Evolutionary conservation across 495 filamentous ascomycete genomes (phyloP), one percentile per base, ranked within the genome.

Genomic region (Tirmania nivea): DNA sequence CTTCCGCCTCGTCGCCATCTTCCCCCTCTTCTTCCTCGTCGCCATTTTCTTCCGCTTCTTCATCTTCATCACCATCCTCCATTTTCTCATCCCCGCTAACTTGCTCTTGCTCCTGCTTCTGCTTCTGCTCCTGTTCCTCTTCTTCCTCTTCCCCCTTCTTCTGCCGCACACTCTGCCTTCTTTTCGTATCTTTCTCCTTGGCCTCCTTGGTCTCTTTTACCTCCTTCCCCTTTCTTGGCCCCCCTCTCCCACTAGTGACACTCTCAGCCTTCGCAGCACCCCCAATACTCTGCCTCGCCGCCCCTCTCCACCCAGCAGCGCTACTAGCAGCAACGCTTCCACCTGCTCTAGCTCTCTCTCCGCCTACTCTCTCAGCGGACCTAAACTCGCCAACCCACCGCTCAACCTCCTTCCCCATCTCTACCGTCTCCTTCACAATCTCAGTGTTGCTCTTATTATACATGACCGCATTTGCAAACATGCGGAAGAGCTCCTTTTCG

Each of bases 401-500:
- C 25, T 67, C 62, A 17, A 75, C 71, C 35, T 65, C 57, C 52
- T 64, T 53, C 10, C 58, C 62, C 62, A 65, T 65, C 48, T 59
- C 51, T 31, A 61, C 39, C 16, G 62, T 65, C 52, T 65, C 62
- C 14, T 58, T 61, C 34, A 57, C 62, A 25, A 65, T 65, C 48
- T 65, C 62, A 12, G 59, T 65, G 3, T 54, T 57, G 31, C 55
- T 59, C 60, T 65, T 65, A 58, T 96, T 97, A 73, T 86, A 97
- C 90, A 96, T 95, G 62, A 94, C 79, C 12, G 89, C 89, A 61
- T 97, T 97, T 51, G 84, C 81, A 62, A 95, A 95, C 82, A 96
- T 94, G 59, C 89, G 83, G 57, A 90, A 86, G n/a, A 97, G 67
- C 63, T 95, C 89, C 58, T 89, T 86, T 63, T 97, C 90, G 12